Evolutionary conservation across 2,329 filamentous ascomycete species (phyloP), one percentile per base, ranked within the genome.

Genomic region (Clarireedia sp.): DNA sequence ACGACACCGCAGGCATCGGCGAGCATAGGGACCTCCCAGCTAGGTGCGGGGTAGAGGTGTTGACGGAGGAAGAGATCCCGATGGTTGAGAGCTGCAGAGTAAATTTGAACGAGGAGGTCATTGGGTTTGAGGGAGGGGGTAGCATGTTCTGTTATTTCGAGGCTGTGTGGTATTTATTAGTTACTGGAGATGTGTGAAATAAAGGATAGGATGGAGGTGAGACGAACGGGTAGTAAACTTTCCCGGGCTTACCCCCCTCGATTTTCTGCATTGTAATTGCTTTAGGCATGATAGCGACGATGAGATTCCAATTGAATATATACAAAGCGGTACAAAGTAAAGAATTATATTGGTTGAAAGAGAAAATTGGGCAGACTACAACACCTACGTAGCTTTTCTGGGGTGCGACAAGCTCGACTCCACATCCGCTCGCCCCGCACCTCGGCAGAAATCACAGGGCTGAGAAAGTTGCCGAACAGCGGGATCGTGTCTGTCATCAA

Each of bases 51-150:
- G 75, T 97, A 97, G 41, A 95, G 82, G 67, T 91, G 86, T 71
- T 94, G 90, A 54, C 92, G 88, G 72, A 95, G 87, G 75, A 96
- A 97, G 63, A 95, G 82, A 71, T 97, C 94, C 65, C 91, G 87
- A 75, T 97, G 94, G 75, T 97, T 97, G 50, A 97, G 83, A 14
- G 92, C 87, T 1, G 86, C 88, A 51, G 90, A 88, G 37, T 81
- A 79, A 67, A 97, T 76, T 66, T 82, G 83, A 59, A 97, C 75
- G 6, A 95, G 76, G 62, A 96, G 75, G 69, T 96, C 79, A 59
- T 76, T 76, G 16, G 80, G 79, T 24, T 81, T 78, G 0, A 86
- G 86, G 1, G 74, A 75, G 24, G 86, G 86, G 60, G 78, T 76
- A 55, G 85, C 78, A 16, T 86, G 72, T 36, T 82, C 74, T 59